Evolutionary conservation across 805 yeast species (phyloP).

Genomic region (Kluyveromyces siamensis): DNA sequence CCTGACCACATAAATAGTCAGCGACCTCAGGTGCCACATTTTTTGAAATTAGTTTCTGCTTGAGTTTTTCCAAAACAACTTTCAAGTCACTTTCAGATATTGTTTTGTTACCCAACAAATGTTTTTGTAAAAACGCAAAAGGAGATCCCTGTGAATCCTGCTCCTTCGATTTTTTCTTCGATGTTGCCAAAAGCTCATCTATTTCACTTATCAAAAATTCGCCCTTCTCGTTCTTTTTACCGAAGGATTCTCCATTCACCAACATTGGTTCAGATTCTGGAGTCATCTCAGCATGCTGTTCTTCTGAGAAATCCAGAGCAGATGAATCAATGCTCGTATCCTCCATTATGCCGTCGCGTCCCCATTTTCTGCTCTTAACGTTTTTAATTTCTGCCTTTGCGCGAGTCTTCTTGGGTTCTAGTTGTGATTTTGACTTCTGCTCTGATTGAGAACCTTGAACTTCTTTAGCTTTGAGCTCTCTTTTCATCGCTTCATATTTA

Average conservation of each 20-base stretch:
- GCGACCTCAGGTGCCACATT: slow-evolving; percentile 92
- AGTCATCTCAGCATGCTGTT: slow-evolving; percentile 11
- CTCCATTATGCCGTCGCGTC: slow-evolving; percentile 47
- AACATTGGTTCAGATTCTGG: slow-evolving; percentile 10
- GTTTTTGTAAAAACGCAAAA: slow-evolving; percentile 47
- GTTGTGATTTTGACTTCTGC: slow-evolving; percentile 9
- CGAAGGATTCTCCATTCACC: slow-evolving; percentile 30
- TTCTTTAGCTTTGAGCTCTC: slow-evolving; percentile 4
- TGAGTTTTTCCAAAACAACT: slow-evolving; percentile 54
- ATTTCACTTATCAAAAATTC: slow-evolving; percentile 60
- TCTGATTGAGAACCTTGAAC: not conserved
- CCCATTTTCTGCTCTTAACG: slow-evolving; percentile 46
- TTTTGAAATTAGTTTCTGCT: slow-evolving; percentile 70
- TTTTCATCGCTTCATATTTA: slow-evolving; percentile 22
- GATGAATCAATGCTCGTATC: slow-evolving; percentile 34
- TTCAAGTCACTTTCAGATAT: slow-evolving; percentile 55
- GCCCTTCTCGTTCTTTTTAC: slow-evolving; percentile 39
- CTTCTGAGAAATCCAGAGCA: slow-evolving; percentile 47
- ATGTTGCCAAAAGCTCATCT: slow-evolving; percentile 29
- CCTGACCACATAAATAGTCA: slow-evolving; percentile 55
- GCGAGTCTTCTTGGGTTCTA: slow-evolving; percentile 2
- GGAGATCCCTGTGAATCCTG: slow-evolving; percentile 15
- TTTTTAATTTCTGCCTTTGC: slow-evolving; percentile 7
- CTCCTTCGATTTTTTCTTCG: slow-evolving; percentile 13
- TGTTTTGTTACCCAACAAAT: slow-evolving; percentile 60